Conservation (phyloP, 352 stramenopile species). For the Saprolegnia diclina region DNA sequence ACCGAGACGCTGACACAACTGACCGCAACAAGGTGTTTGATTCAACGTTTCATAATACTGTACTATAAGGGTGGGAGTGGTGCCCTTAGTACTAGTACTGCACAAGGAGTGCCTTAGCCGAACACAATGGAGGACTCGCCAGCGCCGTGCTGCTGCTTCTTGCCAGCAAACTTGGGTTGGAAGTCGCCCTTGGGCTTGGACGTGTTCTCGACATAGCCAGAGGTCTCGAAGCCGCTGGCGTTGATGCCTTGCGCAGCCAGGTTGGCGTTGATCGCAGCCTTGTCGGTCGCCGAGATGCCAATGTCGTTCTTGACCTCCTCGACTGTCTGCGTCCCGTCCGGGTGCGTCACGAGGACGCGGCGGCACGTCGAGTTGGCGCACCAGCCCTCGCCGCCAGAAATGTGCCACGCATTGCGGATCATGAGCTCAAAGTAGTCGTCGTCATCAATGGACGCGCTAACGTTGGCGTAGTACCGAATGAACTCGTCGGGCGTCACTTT, state of each 20-base stretch:
- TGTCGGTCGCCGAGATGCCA: constrained; percentile 55
- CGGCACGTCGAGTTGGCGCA: constrained; percentile 80
- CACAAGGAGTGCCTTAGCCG: no score
- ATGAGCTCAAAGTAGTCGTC: constrained; percentile 93
- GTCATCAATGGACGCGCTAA: constrained; percentile 85
- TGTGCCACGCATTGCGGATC: constrained; percentile 86
- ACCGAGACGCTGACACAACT: no score
- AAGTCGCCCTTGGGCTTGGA: constrained; percentile 36
- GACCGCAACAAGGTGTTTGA: no score
- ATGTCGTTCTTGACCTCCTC: constrained; percentile 85
- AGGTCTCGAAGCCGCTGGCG: constrained; percentile 33
- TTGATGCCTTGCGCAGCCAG: constrained; percentile 63
- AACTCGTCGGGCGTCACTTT: constrained; percentile 84
- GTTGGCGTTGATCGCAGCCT: constrained; percentile 70
- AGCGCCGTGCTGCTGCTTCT: constrained; percentile 75
- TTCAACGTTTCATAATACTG: no score
- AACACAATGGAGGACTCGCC: constrained; percentile 80
- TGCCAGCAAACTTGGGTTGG: constrained; percentile 43
- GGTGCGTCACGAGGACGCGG: constrained; percentile 82
- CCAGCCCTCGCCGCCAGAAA: constrained; percentile 77
- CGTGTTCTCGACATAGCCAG: constrained; percentile 44
- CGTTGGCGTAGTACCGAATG: constrained; percentile 85
- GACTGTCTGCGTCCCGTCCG: constrained; percentile 68
- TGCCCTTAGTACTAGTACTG: no score
- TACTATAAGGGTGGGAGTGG: no score